Conservation (phyloP, 257 asterid genomes). For the Capsicum chinense region DNA sequence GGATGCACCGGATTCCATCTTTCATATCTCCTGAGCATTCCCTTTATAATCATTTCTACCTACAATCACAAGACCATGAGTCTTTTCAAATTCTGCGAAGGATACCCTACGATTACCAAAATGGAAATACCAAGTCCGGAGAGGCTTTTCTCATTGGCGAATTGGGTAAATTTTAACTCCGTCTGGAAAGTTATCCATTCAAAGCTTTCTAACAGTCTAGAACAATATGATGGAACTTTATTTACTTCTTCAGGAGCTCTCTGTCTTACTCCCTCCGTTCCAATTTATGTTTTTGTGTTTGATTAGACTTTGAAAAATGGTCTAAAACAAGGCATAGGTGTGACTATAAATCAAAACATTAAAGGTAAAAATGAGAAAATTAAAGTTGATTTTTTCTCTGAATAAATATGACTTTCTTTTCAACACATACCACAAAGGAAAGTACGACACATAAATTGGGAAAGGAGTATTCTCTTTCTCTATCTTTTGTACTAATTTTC, state of each 20-base stretch:
- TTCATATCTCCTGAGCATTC: slow-evolving; percentile 70
- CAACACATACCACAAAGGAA: no score
- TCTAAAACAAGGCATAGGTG: no score
- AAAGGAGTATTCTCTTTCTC: no score
- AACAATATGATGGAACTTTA: background rate
- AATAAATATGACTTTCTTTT: no score
- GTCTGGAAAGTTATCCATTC: background rate
- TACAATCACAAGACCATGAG: slow-evolving; percentile 30
- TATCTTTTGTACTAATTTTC: no score
- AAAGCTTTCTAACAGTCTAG: background rate
- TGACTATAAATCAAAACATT: no score
- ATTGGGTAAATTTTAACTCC: background rate
- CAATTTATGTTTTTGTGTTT: background rate
- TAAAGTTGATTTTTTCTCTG: no score
- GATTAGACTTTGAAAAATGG: background rate
- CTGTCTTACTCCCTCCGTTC: background rate
- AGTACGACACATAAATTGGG: no score
- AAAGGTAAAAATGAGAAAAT: no score
- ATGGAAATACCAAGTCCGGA: background rate
- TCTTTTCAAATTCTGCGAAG: background rate
- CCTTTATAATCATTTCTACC: slow-evolving; percentile 83
- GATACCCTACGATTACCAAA: background rate
- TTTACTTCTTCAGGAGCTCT: background rate
- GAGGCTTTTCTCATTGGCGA: background rate
- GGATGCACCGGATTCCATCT: slow-evolving; percentile 97